A percentile compares a stretch with the other conserved stretches of the same genome.
Conservation (phyloP, 441 rosid species). For the Bruguiera hainesii region DNA sequence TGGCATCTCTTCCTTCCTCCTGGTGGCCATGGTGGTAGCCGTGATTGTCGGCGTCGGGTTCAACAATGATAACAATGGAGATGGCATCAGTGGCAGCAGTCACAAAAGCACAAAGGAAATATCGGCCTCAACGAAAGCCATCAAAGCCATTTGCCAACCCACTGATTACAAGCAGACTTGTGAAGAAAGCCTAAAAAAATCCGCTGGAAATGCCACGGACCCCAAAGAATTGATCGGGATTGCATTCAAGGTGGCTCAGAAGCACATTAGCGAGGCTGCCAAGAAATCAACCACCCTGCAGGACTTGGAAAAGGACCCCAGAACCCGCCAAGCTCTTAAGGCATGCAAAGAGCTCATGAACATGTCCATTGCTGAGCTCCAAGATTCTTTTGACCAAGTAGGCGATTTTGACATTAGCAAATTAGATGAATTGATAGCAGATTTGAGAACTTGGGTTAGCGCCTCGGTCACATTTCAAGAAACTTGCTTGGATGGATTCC, state of each 20-base stretch:
- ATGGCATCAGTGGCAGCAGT: not conserved
- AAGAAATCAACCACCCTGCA: constrained; percentile 41
- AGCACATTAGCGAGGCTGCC: constrained; percentile 38
- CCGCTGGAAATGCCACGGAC: constrained; percentile 44
- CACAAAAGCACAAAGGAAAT: constrained; percentile 10
- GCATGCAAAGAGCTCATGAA: constrained; percentile 64
- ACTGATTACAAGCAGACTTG: constrained; percentile 56
- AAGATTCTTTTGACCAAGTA: constrained; percentile 35
- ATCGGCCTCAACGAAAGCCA: constrained; percentile 52
- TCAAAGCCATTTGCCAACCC: constrained; percentile 58
- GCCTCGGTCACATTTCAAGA: constrained; percentile 70
- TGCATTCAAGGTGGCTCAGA: constrained; percentile 49
- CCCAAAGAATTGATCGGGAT: constrained; percentile 52
- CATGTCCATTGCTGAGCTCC: constrained; percentile 49
- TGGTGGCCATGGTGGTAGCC: constrained; percentile 52
- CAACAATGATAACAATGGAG: not conserved
- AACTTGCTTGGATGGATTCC: constrained; percentile 75
- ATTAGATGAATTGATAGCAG: constrained; percentile 32
- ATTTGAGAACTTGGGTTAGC: constrained; percentile 63
- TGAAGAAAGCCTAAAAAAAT: constrained; percentile 33
- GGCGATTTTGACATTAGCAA: constrained; percentile 32
- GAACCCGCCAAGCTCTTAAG: constrained; percentile 45
- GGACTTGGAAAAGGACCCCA: constrained; percentile 53
- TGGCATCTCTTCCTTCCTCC: constrained; percentile 43
- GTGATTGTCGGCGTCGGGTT: constrained; percentile 40